These are phyloP conservation scores for Penicillium longicatenatum DNA, from an alignment of 495 filamentous ascomycete genomes.

Conservation along the genomic window DNA sequence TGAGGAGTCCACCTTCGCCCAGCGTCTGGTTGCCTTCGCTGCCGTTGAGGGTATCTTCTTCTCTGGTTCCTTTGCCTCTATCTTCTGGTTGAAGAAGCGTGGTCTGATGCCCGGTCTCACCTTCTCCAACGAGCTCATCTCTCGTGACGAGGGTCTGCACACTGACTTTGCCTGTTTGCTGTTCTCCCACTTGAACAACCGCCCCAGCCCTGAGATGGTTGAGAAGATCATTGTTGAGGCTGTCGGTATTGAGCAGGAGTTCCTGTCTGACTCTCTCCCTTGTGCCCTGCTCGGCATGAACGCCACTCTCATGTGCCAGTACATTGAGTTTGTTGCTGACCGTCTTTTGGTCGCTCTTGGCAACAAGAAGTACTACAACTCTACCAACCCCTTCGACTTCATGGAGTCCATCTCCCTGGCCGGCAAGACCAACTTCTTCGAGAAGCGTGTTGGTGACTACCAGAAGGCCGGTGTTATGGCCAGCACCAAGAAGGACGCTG, in stretches of 20 bases:
- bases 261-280: conserved; percentile 93
- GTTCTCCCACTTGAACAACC: conserved; percentile 92
- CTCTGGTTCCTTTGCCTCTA: conserved; percentile 97
- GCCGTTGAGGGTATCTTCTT: conserved; percentile 99
- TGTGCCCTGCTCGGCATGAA: conserved; percentile 96
- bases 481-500: conserved; percentile 72
- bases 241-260: conserved; percentile 94
- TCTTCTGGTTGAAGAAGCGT: conserved; percentile 99
- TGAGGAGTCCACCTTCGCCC: conserved; percentile 88
- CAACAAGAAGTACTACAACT: conserved; percentile 89
- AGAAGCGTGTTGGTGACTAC: conserved; percentile 99
- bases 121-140: conserved; percentile 99
- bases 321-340: conserved; percentile 99
- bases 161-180: conserved; percentile 98
- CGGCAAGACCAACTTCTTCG: conserved; percentile 99
- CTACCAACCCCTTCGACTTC: conserved; percentile 97
- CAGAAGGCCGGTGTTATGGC: conserved; percentile 99
- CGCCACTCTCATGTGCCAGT: conserved; percentile 94
- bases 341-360: conserved; percentile 89
- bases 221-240: conserved; percentile 91
- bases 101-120: conserved; percentile 97
- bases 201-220: conserved; percentile 78
- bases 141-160: conserved; percentile 98
- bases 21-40: conserved; percentile 94
- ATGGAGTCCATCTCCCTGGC: conserved; percentile 99